A percentile compares a stretch with the other conserved stretches of the same genome.
Conservation (phyloP, 2,329 filamentous ascomycete species). For the Tolypocladium amazonense region DNA sequence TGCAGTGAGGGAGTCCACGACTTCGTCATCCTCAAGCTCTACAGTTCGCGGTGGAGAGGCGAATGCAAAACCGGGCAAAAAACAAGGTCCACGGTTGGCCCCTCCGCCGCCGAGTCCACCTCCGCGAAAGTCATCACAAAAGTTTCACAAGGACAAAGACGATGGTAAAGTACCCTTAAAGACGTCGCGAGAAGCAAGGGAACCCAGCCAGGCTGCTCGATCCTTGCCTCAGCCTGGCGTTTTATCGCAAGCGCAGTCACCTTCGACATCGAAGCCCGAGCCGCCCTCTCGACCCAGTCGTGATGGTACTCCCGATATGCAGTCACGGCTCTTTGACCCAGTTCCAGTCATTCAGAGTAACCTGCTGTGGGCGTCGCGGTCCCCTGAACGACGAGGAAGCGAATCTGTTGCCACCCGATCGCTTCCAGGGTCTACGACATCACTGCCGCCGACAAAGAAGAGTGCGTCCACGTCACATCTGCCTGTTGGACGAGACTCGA, state of each 20-base stretch:
- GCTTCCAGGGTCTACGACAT: constrained; percentile 22
- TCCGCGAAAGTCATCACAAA: constrained; percentile 50
- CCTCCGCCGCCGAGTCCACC: constrained; percentile 48
- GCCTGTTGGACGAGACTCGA: constrained; percentile 11
- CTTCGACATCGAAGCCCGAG: constrained; percentile 20
- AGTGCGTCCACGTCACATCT: constrained; percentile 22
- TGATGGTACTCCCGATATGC: constrained; percentile 54
- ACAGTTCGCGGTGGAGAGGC: constrained; percentile 47
- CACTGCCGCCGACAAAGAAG: constrained; percentile 16
- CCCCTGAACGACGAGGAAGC: constrained; percentile 33
- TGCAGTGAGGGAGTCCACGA: constrained; percentile 57
- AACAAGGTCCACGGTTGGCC: constrained; percentile 28
- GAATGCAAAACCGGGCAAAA: constrained; percentile 29
- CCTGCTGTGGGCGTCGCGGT: constrained; percentile 36
- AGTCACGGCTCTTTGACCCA: constrained; percentile 40
- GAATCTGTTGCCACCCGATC: constrained; percentile 22
- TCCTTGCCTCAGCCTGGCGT: constrained; percentile 21
- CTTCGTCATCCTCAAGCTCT: constrained; percentile 63
- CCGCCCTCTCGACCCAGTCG: constrained; percentile 55
- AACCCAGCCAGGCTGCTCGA: constrained; percentile 17
- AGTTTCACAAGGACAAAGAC: constrained; percentile 30
- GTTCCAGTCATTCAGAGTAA: constrained; percentile 53
- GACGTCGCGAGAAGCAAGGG: constrained; percentile 18
- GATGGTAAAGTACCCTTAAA: constrained; percentile 28
- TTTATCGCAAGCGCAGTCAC: constrained; percentile 11